phyloP scores from a whole-genome alignment of 2,329 filamentous ascomycete genomes.

The Drechslerella dactyloides region DNA sequence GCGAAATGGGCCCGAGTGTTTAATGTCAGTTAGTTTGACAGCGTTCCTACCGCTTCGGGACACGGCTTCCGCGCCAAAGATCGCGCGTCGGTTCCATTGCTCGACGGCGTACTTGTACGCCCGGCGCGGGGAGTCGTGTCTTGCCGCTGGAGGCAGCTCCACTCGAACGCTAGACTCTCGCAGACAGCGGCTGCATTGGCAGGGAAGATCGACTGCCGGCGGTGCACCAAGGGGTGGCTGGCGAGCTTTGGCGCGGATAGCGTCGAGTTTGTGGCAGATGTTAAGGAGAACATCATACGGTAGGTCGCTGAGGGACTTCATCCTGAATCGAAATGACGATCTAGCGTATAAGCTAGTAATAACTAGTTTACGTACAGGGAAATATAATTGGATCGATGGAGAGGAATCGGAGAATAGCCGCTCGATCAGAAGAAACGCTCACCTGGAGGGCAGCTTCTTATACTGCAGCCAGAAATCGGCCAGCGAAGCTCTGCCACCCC shows the following conservation, averaged over 20 bases:
- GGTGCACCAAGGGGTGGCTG: constrained; percentile 9
- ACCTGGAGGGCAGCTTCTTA: neutral
- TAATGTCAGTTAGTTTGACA: neutral
- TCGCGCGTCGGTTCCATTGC: no score
- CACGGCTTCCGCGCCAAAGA: no score
- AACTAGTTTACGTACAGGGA: neutral
- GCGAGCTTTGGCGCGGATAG: constrained; percentile 13
- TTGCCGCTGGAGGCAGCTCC: no score
- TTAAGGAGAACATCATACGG: constrained; percentile 39
- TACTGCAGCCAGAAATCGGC: neutral
- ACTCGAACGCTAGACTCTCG: neutral
- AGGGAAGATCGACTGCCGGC: neutral
- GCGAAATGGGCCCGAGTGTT: neutral
- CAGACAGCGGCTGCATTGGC: constrained; percentile 11
- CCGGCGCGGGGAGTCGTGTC: no score
- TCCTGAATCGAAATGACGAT: neutral
- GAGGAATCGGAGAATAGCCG: no score
- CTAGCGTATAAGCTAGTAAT: neutral
- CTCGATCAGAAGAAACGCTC: no score
- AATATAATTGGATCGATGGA: neutral
- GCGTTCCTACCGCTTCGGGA: no score
- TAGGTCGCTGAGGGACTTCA: constrained; percentile 15
- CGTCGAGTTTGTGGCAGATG: constrained; percentile 33
- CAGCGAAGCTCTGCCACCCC: no score
- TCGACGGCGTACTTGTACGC: no score